A percentile compares a stretch with the other conserved stretches of the same genome.
Conservation (phyloP, 805 yeast genomes). For the Sugiyamaella boreocaroliniensis region DNA sequence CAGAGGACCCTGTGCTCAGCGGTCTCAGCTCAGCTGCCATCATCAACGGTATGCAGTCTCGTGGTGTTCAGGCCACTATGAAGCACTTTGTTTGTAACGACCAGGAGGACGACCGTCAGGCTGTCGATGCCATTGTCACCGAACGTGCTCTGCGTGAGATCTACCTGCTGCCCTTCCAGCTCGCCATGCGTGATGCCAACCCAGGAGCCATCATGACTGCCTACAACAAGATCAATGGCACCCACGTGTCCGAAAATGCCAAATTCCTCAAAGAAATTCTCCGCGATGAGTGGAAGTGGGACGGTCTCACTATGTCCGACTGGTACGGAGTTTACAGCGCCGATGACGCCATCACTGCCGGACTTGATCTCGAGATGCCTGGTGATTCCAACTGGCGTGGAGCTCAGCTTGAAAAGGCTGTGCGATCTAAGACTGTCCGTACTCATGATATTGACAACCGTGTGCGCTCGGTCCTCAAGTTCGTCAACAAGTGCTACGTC, state of each 20-base stretch:
- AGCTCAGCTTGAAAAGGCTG: slow-evolving; percentile 37
- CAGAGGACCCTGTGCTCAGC: slow-evolving; percentile 52
- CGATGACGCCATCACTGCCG: slow-evolving; percentile 43
- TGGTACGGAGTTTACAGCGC: slow-evolving; percentile 55
- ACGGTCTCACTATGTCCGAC: slow-evolving; percentile 55
- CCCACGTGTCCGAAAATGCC: slow-evolving; percentile 45
- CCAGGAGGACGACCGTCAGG: slow-evolving; percentile 48
- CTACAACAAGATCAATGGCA: slow-evolving; percentile 58
- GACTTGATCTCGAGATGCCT: slow-evolving; percentile 63
- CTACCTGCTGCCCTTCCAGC: slow-evolving; percentile 56
- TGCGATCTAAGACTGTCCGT: slow-evolving; percentile 38
- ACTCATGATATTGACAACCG: slow-evolving; percentile 41
- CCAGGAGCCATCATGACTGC: slow-evolving; percentile 57
- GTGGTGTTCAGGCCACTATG: slow-evolving; percentile 47
- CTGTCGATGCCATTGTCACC: slow-evolving; percentile 44
- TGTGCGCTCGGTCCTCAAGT: slow-evolving; percentile 41
- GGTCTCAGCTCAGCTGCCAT: slow-evolving; percentile 44
- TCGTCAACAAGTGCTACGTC: slow-evolving; percentile 39
- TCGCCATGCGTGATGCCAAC: slow-evolving; percentile 46
- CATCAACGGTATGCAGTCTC: slow-evolving; percentile 48
- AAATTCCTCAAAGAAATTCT: slow-evolving; percentile 41
- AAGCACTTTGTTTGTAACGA: slow-evolving; percentile 63
- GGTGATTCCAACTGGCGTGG: slow-evolving; percentile 48
- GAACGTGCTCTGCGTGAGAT: slow-evolving; percentile 61
- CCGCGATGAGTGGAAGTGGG: slow-evolving; percentile 51